These are phyloP conservation scores for Gossypium gossypioides DNA, from an alignment of 441 rosid genomes.

Conservation along the genomic window DNA sequence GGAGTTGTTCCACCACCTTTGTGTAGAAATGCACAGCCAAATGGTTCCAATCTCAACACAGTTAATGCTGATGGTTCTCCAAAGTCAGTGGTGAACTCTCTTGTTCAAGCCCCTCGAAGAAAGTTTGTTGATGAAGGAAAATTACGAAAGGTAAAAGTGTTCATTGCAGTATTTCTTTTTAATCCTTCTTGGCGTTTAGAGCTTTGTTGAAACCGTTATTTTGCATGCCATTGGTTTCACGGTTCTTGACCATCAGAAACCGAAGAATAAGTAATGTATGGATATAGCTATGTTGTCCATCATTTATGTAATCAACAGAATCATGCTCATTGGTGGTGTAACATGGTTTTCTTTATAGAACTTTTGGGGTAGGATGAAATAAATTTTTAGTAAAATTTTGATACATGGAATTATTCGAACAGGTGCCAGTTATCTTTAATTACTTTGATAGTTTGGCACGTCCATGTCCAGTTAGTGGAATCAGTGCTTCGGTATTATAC, in stretches of 20 bases:
- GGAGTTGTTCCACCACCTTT: constrained; percentile 79
- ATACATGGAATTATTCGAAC: neutral
- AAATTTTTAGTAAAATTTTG: neutral
- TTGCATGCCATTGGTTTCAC: neutral
- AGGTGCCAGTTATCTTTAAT: neutral
- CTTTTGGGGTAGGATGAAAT: neutral
- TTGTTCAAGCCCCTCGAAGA: constrained; percentile 85
- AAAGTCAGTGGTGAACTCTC: constrained; percentile 62
- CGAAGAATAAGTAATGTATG: neutral
- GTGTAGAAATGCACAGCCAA: constrained; percentile 63
- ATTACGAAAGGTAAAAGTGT: constrained; percentile 65
- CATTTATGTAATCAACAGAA: neutral
- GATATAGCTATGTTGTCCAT: neutral
- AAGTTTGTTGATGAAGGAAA: constrained; percentile 98
- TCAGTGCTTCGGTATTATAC: neutral
- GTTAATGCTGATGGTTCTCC: constrained; percentile 50
- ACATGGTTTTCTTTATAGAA: neutral
- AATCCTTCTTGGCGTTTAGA: neutral
- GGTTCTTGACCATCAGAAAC: neutral
- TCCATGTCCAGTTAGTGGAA: neutral
- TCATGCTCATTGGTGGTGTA: neutral
- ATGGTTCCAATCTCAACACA: constrained; percentile 44
- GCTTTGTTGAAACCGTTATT: neutral
- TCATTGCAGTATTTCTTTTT: neutral
- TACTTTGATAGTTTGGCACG: neutral